A percentile compares a stretch with the other conserved stretches of the same genome.
Evolutionary conservation across 306 rosid genomes (phyloP).

Genomic region (Calophaca sinica): DNA sequence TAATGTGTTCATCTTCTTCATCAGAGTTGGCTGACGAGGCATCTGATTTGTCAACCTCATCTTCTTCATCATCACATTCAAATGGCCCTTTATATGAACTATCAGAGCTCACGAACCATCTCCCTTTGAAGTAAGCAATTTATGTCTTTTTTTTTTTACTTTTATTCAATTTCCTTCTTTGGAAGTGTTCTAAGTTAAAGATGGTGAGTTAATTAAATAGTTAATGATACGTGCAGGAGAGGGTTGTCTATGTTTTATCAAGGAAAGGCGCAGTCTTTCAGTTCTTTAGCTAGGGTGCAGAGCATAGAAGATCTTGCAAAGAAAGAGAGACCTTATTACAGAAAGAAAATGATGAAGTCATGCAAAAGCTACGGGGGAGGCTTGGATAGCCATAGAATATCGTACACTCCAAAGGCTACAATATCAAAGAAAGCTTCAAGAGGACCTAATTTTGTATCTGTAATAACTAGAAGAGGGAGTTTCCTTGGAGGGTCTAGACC

Average conservation of each 20-base stretch:
- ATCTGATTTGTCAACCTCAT: slow-evolving; percentile 17
- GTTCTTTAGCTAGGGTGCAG: slow-evolving; percentile 67
- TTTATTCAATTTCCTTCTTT: too few relatives aligned
- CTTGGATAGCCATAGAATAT: slow-evolving; percentile 62
- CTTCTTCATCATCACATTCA: slow-evolving; percentile 55
- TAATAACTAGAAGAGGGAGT: slow-evolving; percentile 47
- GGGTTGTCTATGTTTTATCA: slow-evolving; percentile 81
- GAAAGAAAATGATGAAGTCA: slow-evolving; percentile 68
- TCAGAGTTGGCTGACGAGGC: slow-evolving; percentile 75
- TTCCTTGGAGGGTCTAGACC: slow-evolving; percentile 49
- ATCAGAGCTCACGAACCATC: slow-evolving; percentile 79
- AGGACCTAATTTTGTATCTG: slow-evolving; percentile 48
- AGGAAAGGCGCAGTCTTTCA: slow-evolving; percentile 84
- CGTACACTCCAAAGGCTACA: slow-evolving; percentile 58
- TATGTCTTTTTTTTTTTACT: background rate
- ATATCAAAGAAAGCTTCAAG: slow-evolving; percentile 78
- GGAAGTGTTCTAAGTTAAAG: background rate
- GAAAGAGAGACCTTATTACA: slow-evolving; percentile 51
- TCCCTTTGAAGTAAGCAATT: slow-evolving; percentile 77
- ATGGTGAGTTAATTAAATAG: slow-evolving; percentile 15
- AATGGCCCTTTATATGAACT: slow-evolving; percentile 76
- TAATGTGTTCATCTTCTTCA: slow-evolving; percentile 53
- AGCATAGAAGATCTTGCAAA: slow-evolving; percentile 83
- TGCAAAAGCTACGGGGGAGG: slow-evolving; percentile 78
- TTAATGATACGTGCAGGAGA: slow-evolving; percentile 65